phyloP scores from a whole-genome alignment of 2,329 filamentous ascomycete genomes.

The Diaporthe helianthi region DNA sequence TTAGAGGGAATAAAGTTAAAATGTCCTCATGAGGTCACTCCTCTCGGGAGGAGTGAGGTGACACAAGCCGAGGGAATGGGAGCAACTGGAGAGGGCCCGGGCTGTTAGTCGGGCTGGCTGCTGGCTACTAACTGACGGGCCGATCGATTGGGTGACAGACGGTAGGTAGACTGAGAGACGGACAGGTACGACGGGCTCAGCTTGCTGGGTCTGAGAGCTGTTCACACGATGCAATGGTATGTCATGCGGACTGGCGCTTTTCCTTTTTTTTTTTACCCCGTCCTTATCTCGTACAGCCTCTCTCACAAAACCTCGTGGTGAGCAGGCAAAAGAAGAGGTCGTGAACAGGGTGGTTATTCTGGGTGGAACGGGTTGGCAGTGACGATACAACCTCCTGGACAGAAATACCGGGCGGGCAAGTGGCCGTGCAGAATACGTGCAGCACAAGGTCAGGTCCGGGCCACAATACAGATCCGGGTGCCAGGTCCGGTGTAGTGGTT shows the following conservation, averaged over 20 bases:
- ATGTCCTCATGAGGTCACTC: slow-evolving; percentile 33
- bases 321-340: background rate
- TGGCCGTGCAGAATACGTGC: slow-evolving; percentile 1
- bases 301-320: background rate
- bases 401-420: background rate
- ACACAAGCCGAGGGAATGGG: slow-evolving; percentile 17
- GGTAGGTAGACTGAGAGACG: background rate
- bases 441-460: slow-evolving; percentile 14
- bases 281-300: background rate
- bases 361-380: slow-evolving; percentile 19
- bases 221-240: slow-evolving; percentile 21
- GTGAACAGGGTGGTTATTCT: background rate
- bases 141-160: background rate
- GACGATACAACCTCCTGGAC: slow-evolving; percentile 11
- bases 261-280: background rate
- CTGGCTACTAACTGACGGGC: background rate
- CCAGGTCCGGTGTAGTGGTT: slow-evolving; percentile 8
- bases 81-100: background rate
- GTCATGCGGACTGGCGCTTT: slow-evolving; percentile 1
- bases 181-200: background rate
- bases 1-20: slow-evolving; percentile 31
- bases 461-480: background rate
- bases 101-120: slow-evolving; percentile 3
- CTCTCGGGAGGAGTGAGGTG: slow-evolving; percentile 16
- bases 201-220: background rate